Conservation (phyloP, 805 yeast species). For the Yamadazyma kitorensis region DNA sequence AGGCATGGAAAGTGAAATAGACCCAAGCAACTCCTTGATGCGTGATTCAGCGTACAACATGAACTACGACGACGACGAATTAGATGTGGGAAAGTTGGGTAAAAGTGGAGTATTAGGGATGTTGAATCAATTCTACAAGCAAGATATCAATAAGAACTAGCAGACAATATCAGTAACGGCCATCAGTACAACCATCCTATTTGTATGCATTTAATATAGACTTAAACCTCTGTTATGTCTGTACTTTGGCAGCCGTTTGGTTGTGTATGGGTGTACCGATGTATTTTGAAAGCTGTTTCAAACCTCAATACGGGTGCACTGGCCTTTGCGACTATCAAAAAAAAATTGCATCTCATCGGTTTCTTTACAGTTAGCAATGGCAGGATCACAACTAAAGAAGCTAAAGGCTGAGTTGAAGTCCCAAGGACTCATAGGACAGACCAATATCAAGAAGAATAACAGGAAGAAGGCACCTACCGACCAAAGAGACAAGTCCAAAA, state of each 20-base stretch:
- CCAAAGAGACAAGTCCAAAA: slow-evolving; percentile 65
- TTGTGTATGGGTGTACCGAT: background rate
- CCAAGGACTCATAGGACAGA: slow-evolving; percentile 84
- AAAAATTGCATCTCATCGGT: too few species aligned
- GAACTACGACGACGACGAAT: slow-evolving; percentile 31
- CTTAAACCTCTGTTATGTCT: too few species aligned
- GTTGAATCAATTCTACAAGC: slow-evolving; percentile 74
- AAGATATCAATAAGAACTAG: slow-evolving; percentile 26
- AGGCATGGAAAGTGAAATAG: background rate
- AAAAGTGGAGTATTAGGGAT: slow-evolving; percentile 69
- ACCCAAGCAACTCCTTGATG: slow-evolving; percentile 11
- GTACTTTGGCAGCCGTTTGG: too few species aligned
- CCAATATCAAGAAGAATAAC: slow-evolving; percentile 60
- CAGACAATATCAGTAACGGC: background rate
- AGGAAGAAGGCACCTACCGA: slow-evolving; percentile 57
- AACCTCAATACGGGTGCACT: too few species aligned
- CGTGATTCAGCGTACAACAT: slow-evolving; percentile 25
- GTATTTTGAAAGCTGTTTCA: too few species aligned
- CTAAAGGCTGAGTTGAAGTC: slow-evolving; percentile 73
- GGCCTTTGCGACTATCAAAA: too few species aligned
- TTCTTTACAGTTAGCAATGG: too few species aligned
- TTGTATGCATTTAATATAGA: too few species aligned
- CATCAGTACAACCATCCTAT: too few species aligned
- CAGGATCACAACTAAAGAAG: slow-evolving; percentile 84
- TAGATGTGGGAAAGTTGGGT: slow-evolving; percentile 26